Evolutionary conservation across 192 early-diverging fungal genomes (phyloP).

Genomic region (Rhizoclosmatium sp.): DNA sequence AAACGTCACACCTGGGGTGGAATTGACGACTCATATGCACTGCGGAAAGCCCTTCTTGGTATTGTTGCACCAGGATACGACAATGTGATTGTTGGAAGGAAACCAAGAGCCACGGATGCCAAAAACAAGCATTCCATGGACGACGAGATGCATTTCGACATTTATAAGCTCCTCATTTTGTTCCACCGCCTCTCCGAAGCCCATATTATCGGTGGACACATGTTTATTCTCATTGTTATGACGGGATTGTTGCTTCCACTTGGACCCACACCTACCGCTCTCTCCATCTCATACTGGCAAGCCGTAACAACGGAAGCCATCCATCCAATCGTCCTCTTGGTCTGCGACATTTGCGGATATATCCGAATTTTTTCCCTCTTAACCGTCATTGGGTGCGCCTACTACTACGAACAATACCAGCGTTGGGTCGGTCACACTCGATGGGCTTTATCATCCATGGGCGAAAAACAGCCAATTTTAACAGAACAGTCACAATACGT

Average conservation of each 20-base stretch:
- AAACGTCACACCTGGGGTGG: slow-evolving; percentile 72
- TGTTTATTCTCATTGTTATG: slow-evolving; percentile 44
- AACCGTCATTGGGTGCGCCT: slow-evolving; percentile 33
- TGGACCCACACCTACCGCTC: slow-evolving; percentile 7
- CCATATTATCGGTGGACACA: slow-evolving; percentile 49
- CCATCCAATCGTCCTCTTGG: slow-evolving; percentile 44
- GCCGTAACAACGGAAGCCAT: slow-evolving; percentile 38
- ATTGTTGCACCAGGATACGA: slow-evolving; percentile 45
- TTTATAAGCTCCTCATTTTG: slow-evolving; percentile 31
- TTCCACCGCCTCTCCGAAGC: slow-evolving; percentile 47
- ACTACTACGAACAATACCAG: slow-evolving; percentile 51
- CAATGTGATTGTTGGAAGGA: slow-evolving; percentile 22
- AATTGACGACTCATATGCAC: slow-evolving; percentile 64
- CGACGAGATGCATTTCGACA: slow-evolving; percentile 29
- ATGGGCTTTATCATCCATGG: slow-evolving; percentile 32
- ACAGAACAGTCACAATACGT: slow-evolving; percentile 22
- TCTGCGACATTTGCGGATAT: slow-evolving; percentile 38
- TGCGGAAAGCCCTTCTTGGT: slow-evolving; percentile 42
- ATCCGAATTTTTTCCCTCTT: slow-evolving; percentile 33
- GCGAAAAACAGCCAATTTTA: slow-evolving; percentile 21
- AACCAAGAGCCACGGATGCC: slow-evolving; percentile 1
- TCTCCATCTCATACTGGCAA: slow-evolving; percentile 32
- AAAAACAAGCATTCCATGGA: slow-evolving; percentile 18
- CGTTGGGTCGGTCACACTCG: slow-evolving; percentile 46
- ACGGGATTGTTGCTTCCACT: slow-evolving; percentile 38